Conservation (phyloP, 345 rosid species). For the Acer negundo region DNA sequence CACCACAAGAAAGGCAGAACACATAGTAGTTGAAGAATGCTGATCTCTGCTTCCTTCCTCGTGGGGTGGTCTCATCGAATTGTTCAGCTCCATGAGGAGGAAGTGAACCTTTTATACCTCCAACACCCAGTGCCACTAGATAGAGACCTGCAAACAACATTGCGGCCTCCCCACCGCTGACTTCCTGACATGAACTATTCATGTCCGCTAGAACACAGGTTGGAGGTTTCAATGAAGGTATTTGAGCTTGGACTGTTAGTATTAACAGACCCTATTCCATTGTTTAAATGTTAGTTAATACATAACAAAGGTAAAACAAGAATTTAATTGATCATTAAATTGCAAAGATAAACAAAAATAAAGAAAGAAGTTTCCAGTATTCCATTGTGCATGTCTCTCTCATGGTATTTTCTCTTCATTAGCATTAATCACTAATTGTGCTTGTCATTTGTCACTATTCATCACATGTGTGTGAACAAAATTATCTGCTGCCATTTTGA, state of each 20-base stretch:
- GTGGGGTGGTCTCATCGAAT: conserved; percentile 67
- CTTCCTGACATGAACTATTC: conserved; percentile 37
- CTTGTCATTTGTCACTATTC: not conserved
- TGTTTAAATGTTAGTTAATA: not conserved
- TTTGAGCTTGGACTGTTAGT: conserved; percentile 57
- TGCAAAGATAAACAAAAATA: not conserved
- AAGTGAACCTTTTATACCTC: conserved; percentile 94
- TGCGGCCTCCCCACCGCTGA: conserved; percentile 35
- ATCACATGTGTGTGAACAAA: conserved; percentile 8
- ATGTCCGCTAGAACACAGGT: conserved; percentile 30
- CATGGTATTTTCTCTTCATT: not conserved
- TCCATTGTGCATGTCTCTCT: not conserved
- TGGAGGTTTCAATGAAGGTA: conserved; percentile 53
- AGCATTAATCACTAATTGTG: not conserved
- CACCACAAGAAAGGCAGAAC: conserved; percentile 82
- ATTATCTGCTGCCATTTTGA: conserved; percentile 15
- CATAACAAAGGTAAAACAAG: not conserved
- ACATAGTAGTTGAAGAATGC: conserved; percentile 84
- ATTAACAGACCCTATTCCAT: conserved; percentile 52
- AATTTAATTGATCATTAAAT: not conserved
- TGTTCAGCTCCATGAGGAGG: conserved; percentile 96
- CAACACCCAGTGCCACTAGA: conserved; percentile 85
- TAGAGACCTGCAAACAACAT: conserved; percentile 76
- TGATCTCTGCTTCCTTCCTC: conserved; percentile 82
- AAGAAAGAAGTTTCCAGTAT: not conserved